Evolutionary conservation across 129 eudicot genomes (phyloP), one percentile per base, ranked within the genome.

Genomic region (Glebionis coronaria): DNA sequence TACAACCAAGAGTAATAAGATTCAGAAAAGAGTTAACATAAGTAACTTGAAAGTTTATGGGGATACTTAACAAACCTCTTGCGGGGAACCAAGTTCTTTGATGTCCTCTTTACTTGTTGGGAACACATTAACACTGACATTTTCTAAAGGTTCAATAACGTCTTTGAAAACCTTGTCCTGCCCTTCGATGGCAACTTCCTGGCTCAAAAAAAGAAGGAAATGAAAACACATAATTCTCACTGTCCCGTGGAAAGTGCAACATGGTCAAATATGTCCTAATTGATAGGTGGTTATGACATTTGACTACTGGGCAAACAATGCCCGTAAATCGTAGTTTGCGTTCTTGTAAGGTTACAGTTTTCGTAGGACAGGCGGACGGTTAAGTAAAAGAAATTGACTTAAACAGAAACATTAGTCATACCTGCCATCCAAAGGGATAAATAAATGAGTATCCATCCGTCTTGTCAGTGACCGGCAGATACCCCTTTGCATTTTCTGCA

Each of bases 361-460:
- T 56, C 16, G 19, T 46, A 10, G 13, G n/a, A 73, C 28, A 6
- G 11, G 27, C n/a, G 27, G 11, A 73, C 28, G 6, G 21, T 40
- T 38, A 49, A 51, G 5, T 61, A 53, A 23, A 63, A 73, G 35
- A 42, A 25, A 52, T 51, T 52, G 3, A 45, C 45, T 20, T 3
- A 63, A 53, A 63, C 19, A 61, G 45, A 14, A 50, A 29, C 28
- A 72, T n/a, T 10, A 27, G 28, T 28, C 27, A 20, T 56, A 90
- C 99, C 97, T 94, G 99, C 95, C 99, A 94, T 29, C 99, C 99
- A 60, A 94, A 94, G 62, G 99, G 99, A 78, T 94, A 94, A 18
- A 86, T 29, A 61, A 94, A 82, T 44, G 86, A 74, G 71, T 94
- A 94, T 51, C 97, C 97, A 78, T 94, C 99, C 62, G 58, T 82